A percentile compares a stretch with the other conserved stretches of the same genome.
phyloP scores from a whole-genome alignment of 2,329 filamentous ascomycete species.

The Claviceps africana region DNA sequence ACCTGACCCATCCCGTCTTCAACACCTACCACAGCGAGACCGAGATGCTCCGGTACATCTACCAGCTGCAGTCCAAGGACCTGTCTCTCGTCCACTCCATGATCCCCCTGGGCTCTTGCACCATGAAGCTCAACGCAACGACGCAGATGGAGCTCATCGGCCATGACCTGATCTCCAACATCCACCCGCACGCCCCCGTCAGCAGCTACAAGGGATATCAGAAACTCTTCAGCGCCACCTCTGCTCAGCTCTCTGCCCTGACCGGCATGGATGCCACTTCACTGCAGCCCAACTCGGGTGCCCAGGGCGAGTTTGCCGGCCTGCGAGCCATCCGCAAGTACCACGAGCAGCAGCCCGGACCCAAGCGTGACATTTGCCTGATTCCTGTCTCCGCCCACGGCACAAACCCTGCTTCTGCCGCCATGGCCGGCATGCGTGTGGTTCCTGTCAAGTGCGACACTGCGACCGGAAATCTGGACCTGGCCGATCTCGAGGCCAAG shows the following conservation, averaged over 20 bases:
- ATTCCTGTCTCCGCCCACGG: constrained; percentile 93
- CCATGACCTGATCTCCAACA: constrained; percentile 57
- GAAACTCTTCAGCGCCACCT: constrained; percentile 57
- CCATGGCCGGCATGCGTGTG: constrained; percentile 92
- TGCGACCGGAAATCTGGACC: constrained; percentile 76
- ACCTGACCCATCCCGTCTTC: constrained; percentile 83
- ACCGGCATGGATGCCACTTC: constrained; percentile 86
- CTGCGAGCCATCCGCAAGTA: constrained; percentile 79
- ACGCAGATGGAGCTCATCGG: constrained; percentile 85
- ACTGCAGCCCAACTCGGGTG: constrained; percentile 88
- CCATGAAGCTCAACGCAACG: constrained; percentile 94
- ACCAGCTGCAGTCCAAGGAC: constrained; percentile 87
- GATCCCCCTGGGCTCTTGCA: constrained; percentile 94
- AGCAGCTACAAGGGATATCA: constrained; percentile 54
- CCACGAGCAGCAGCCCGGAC: constrained; percentile 51
- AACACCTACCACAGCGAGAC: constrained; percentile 93
- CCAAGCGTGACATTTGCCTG: constrained; percentile 77
- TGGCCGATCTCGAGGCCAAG: constrained; percentile 74
- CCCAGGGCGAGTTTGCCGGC: constrained; percentile 88
- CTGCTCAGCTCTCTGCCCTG: constrained; percentile 62
- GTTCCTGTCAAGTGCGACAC: constrained; percentile 83
- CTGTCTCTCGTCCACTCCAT: constrained; percentile 90
- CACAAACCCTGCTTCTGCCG: constrained; percentile 87
- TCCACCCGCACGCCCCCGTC: constrained; percentile 66
- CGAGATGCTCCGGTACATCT: constrained; percentile 83